Evolutionary conservation across 2,329 filamentous ascomycete genomes (phyloP), one percentile per base, ranked within the genome.

Genomic region (Cadophora luteo-olivacea): DNA sequence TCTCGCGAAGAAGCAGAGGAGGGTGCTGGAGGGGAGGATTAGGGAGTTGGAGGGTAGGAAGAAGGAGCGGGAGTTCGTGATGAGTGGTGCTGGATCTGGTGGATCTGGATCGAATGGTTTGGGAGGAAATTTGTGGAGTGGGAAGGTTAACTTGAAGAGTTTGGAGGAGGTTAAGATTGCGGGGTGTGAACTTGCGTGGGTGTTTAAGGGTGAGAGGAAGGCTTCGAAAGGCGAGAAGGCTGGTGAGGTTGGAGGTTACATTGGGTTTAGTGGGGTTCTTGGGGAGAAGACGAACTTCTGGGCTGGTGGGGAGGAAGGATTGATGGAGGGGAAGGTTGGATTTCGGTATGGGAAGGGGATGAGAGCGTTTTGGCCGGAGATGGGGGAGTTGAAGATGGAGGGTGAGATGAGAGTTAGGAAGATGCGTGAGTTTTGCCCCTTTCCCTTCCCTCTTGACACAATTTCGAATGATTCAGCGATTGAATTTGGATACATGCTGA

Each of bases 331-430:
- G 3, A 45, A 41, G 33, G 25, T 48, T 12, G 51, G 32, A 33
- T 36, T 11, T 36, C 5, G 11, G 11, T 22, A 19, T 14, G 29
- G 29, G 5, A 24, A 29, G 25, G 32, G 52, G 1, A 57, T 33
- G 33, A 52, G 65, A 25, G 60, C 65, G 6, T 67, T 54, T 58
- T 67, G 65, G 65, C 65, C 65, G 51, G 65, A 62, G n/a, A 7
- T 22, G 60, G 29, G n/a, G 7, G 65, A 67, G 65, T 58, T 67
- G 33, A 67, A 67, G 52, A 25, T 36, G n/a, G 65, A 67, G 36
- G 65, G 65, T 19, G 65, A 67, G 36, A 38, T 25, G 7, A 55
- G 65, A 32, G n/a, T 24, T 33, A 67, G 38, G 36, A 67, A 57
- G 16, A 51, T 12, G 33, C 33, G 65, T 65, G 14, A 65, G 63